Percentiles rank a stretch among this genome's conserved stretches.
Evolutionary conservation across 306 rosid species (phyloP).

Genomic region (Spatholobus suberectus): DNA sequence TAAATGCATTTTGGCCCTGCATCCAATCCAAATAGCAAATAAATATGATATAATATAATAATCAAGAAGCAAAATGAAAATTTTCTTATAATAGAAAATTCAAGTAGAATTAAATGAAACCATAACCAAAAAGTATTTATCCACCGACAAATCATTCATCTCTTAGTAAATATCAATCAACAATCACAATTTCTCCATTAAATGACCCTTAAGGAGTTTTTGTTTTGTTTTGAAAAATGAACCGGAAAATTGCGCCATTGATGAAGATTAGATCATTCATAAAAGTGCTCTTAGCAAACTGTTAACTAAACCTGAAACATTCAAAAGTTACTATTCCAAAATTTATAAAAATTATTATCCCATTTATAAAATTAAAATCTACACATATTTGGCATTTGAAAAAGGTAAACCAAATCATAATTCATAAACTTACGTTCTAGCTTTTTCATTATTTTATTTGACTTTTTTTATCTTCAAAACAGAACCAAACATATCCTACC

Average conservation of each 20-base stretch:
- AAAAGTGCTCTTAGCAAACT: background rate
- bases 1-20: constrained; percentile 58
- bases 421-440: background rate
- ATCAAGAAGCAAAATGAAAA: background rate
- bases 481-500: constrained; percentile 23
- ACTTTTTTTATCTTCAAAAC: background rate
- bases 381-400: constrained; percentile 9
- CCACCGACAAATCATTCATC: background rate
- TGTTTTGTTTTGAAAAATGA: background rate
- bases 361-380: constrained; percentile 12
- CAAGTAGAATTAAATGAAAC: constrained; percentile 11
- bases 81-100: background rate
- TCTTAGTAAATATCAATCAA: background rate
- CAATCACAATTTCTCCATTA: background rate
- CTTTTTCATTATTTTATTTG: background rate
- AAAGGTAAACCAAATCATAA: constrained; percentile 36
- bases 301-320: constrained; percentile 9
- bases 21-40: constrained; percentile 38
- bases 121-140: constrained; percentile 16
- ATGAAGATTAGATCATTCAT: background rate
- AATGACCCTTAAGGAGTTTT: background rate
- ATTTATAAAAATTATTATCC: background rate
- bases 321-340: constrained; percentile 12
- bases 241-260: background rate
- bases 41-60: background rate